Evolutionary conservation across 352 stramenopile species (phyloP), one percentile per base, ranked within the genome.

Genomic region (Phytopythium delawarense): DNA sequence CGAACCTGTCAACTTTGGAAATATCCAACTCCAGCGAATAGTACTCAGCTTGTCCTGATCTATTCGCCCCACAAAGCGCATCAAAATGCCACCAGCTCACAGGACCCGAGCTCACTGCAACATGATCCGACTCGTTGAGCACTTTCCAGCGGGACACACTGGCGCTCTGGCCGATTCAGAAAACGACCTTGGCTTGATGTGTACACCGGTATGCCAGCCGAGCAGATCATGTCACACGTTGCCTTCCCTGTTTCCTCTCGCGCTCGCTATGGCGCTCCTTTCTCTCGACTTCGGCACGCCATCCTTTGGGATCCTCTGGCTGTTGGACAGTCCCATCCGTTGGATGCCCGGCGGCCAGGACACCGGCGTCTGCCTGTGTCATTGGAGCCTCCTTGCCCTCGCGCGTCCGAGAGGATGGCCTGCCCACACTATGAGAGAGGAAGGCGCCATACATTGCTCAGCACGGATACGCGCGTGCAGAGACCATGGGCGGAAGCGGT

Each of bases 271-370:
- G 37, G 37, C 37, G 37, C 40, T 46, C 40, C 40, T 46, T n/a
- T 49, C 42, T 49, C 42, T 49, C 20, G 42, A 4, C 37, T 2
- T 11, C 34, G 16, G 50, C 42, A 39, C 51, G 51, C 51, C 51
- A 57, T 57, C 45, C 51, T 32, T 7, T 23, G 4, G 51, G 51
- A 57, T 57, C 51, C 51, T 45, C 30, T 20, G 21, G 32, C 32
- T 57, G 51, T 45, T 57, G 51, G 51, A 55, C 49, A 55, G 49
- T 11, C 28, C 49, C 6, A 40, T n/a, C 21, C 25, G 49, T n/a
- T 30, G 46, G 49, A 37, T 21, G 49, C 46, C 21, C 46, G 34
- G 21, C 23, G 8, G 21, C 46, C 46, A 30, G 12, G 46, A 53
- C 34, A 21, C 15, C 46, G 12, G 46, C 20, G 49, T 46, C 39